phyloP scores from a whole-genome alignment of 306 rosid genomes.

The Abrus precatorius region DNA sequence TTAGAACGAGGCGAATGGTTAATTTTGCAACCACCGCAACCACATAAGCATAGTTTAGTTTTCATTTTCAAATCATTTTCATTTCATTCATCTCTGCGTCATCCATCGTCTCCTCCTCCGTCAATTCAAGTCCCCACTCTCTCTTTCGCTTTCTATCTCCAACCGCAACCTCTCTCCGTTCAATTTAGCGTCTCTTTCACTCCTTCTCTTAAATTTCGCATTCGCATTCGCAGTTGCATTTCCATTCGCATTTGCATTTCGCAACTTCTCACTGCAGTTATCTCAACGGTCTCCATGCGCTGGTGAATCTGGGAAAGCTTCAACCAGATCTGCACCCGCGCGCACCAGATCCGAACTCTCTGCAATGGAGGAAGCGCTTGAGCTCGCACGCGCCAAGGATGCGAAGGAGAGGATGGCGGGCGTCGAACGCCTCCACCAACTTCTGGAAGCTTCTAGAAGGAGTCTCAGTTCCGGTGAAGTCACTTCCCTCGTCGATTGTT shows the following conservation, averaged over 20 bases:
- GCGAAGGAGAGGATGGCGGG: constrained; percentile 98
- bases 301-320: constrained; percentile 1
- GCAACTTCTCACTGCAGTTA: neutral
- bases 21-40: constrained; percentile 39
- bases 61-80: constrained; percentile 23
- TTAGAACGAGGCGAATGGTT: constrained; percentile 37
- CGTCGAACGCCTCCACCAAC: constrained; percentile 89
- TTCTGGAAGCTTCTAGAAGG: constrained; percentile 90
- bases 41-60: constrained; percentile 11
- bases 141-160: constrained; percentile 20
- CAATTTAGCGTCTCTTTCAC: constrained; percentile 30
- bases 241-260: constrained; percentile 11
- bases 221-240: constrained; percentile 13
- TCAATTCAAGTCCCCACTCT: constrained; percentile 5
- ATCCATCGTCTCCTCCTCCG: constrained; percentile 39
- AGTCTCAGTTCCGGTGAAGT: constrained; percentile 73
- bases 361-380: constrained; percentile 95
- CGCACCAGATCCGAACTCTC: constrained; percentile 52
- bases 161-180: neutral
- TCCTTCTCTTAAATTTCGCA: constrained; percentile 19
- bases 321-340: constrained; percentile 52
- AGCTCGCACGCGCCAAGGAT: constrained; percentile 94
- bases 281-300: neutral
- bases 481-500: constrained; percentile 82
- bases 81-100: constrained; percentile 31